These are phyloP conservation scores for Talaromyces borbonicus DNA, from an alignment of 495 filamentous ascomycete genomes.

Conservation along the genomic window DNA sequence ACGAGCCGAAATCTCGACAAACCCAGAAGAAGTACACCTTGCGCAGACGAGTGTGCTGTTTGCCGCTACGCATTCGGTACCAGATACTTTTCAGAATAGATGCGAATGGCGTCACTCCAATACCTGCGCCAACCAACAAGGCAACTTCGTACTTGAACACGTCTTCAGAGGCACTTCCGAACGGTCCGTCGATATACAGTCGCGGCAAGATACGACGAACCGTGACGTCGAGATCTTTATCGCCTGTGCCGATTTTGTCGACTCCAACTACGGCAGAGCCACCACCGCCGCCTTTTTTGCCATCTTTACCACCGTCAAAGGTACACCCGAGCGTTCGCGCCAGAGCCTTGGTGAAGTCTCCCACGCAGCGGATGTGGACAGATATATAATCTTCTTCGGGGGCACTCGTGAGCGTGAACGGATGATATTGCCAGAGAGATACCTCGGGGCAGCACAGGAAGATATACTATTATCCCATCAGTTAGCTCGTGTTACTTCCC, in stretches of 20 bases:
- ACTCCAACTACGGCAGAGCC: slow-evolving; percentile 48
- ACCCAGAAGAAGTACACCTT: slow-evolving; percentile 87
- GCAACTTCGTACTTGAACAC: slow-evolving; percentile 87
- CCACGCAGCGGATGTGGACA: slow-evolving; percentile 63
- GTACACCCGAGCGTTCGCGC: slow-evolving; percentile 60
- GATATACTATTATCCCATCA: slow-evolving; percentile 43
- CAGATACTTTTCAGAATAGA: slow-evolving; percentile 78
- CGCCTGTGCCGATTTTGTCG: slow-evolving; percentile 39
- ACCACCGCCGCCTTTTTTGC: slow-evolving; percentile 3
- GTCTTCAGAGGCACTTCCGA: slow-evolving; percentile 61
- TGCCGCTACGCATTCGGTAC: slow-evolving; percentile 77
- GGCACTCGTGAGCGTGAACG: slow-evolving; percentile 69
- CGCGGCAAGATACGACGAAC: slow-evolving; percentile 61
- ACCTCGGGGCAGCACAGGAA: slow-evolving; percentile 75
- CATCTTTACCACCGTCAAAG: slow-evolving; percentile 34
- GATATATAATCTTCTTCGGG: slow-evolving; percentile 78
- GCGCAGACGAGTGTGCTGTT: slow-evolving; percentile 59
- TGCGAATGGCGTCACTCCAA: slow-evolving; percentile 85
- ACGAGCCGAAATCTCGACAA: slow-evolving; percentile 67
- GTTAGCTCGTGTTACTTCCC: neutral
- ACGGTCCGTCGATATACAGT: slow-evolving; percentile 71
- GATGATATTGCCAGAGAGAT: slow-evolving; percentile 71
- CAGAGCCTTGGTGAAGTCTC: slow-evolving; percentile 57
- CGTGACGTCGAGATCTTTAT: slow-evolving; percentile 50
- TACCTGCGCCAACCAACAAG: slow-evolving; percentile 83